These are phyloP conservation scores for Stentor coeruleus DNA, from an alignment of 73 alveolate genomes.

Conservation along the genomic window DNA sequence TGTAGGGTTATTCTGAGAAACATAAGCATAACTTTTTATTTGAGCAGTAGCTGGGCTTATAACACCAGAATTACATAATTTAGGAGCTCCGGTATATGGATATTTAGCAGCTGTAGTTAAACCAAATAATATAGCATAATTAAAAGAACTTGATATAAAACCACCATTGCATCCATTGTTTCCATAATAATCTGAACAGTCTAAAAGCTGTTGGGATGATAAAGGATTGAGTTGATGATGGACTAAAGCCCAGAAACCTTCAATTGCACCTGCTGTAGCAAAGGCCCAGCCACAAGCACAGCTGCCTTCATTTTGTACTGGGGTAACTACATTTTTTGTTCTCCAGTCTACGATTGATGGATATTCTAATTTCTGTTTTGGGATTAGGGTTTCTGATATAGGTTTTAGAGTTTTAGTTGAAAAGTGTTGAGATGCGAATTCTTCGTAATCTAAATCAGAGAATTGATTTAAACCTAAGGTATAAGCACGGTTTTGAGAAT, in stretches of 20 bases:
- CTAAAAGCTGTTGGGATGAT: not conserved
- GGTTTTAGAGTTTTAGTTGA: too few species aligned
- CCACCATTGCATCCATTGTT: not conserved
- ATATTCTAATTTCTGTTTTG: too few species aligned
- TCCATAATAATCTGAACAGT: not conserved
- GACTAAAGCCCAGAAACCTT: constrained; percentile 23
- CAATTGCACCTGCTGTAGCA: constrained; percentile 63
- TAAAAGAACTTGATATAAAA: not conserved
- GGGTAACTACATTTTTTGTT: constrained; percentile 49
- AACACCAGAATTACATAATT: not conserved
- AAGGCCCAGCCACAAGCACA: constrained; percentile 92
- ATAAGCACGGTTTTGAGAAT: not conserved
- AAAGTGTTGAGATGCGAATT: constrained; percentile 22
- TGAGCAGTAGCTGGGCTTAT: not conserved
- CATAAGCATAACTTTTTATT: not conserved
- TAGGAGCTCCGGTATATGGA: not conserved
- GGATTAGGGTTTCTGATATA: not conserved
- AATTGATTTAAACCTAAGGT: constrained; percentile 43
- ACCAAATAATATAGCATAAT: not conserved
- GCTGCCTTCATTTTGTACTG: constrained; percentile 70
- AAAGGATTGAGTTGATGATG: not conserved
- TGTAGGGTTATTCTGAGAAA: not conserved
- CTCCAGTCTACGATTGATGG: constrained; percentile 67
- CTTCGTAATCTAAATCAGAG: constrained; percentile 47
- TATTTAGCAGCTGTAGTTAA: not conserved